Percentiles rank a stretch among this genome's conserved stretches.
phyloP scores from a whole-genome alignment of 371 early-diverging fungal species.

The Coemansia sp. region DNA sequence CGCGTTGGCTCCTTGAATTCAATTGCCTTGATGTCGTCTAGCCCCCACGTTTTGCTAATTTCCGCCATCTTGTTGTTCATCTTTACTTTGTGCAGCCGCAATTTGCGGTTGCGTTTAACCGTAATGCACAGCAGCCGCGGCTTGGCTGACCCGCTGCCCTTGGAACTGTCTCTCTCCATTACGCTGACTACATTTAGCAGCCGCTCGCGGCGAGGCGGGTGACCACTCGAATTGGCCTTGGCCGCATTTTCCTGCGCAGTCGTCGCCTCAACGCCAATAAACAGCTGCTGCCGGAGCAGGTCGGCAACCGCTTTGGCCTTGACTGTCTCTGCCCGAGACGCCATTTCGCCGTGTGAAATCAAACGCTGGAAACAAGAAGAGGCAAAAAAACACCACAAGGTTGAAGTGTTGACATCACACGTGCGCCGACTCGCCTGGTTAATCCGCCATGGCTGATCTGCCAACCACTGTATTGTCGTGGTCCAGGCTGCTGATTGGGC shows the following conservation, averaged over 20 bases:
- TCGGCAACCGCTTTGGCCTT: slow-evolving; percentile 47
- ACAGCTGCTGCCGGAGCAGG: slow-evolving; percentile 39
- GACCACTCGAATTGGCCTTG: slow-evolving; percentile 31
- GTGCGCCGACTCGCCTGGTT: no score
- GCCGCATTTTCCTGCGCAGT: slow-evolving; percentile 31
- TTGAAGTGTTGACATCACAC: no score
- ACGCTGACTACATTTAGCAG: slow-evolving; percentile 48
- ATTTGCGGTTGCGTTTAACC: slow-evolving; percentile 50
- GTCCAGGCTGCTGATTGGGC: no score
- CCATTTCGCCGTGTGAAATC: slow-evolving; percentile 8
- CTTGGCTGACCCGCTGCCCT: slow-evolving; percentile 34
- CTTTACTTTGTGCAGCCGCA: slow-evolving; percentile 50
- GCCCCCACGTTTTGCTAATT: slow-evolving; percentile 46
- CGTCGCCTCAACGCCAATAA: slow-evolving; percentile 49
- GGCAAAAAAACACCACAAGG: no score
- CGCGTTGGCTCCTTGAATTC: slow-evolving; percentile 44
- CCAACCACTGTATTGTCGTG: no score
- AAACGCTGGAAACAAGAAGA: no score
- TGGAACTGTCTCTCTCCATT: slow-evolving; percentile 45
- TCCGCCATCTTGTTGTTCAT: slow-evolving; percentile 26
- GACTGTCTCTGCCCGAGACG: slow-evolving; percentile 37
- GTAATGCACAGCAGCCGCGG: slow-evolving; percentile 47
- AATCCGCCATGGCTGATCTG: no score
- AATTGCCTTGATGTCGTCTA: slow-evolving; percentile 46
- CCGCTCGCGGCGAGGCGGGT: slow-evolving; percentile 45